Base-by-base conservation (phyloP, 306 rosid species). In the Ormosia semicastrata region DNA sequence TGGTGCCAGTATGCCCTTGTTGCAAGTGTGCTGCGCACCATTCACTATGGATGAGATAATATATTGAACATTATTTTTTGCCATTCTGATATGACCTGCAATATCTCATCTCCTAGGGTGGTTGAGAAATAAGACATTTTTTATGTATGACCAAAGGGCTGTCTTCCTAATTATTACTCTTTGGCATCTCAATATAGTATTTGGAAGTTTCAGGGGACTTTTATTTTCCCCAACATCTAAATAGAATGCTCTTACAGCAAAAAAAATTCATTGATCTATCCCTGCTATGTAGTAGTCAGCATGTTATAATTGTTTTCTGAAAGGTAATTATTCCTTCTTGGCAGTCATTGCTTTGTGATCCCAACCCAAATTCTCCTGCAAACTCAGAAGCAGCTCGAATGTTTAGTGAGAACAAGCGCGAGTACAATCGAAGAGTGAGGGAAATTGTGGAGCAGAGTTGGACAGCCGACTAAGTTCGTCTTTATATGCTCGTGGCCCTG, bases 401-500 rank as follows among this genome's bases (percentile, higher is more conserved):
- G 97, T 92, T 89, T 18, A 92, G 93, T 7, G 97, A 92, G 87
- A 89, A 87, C 88, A 92, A 92, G 84, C 93, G 97, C 0, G 97
- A 92, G 78, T 92, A 92, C 97, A 92, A 92, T 41, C 83, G 94
- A 15, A 89, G 97, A 89, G 94, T 92, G 67, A 83, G 94, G 54
- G 97, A 92, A 74, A 89, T 92, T 15, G 97, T 92, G 82, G 97
- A 92, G 86, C 97, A 92, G 89, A 92, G 97, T 72, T 92, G 97
- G 97, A 92, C 97, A 24, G 97, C 97, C 10, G 97, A 92, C 78
- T 89, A 87, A 79, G 62, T 34, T 63, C 47, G 30, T 30, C 73
- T n/a, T 60, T 24, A 24, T 24, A 56, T 41, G 43, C 68, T 44
- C 18, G 8, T 33, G 39, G 15, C 78, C 80, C 76, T 75, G 52